These are phyloP conservation scores for Penicillium flavigenum DNA, from an alignment of 495 filamentous ascomycete species.

Conservation along the genomic window DNA sequence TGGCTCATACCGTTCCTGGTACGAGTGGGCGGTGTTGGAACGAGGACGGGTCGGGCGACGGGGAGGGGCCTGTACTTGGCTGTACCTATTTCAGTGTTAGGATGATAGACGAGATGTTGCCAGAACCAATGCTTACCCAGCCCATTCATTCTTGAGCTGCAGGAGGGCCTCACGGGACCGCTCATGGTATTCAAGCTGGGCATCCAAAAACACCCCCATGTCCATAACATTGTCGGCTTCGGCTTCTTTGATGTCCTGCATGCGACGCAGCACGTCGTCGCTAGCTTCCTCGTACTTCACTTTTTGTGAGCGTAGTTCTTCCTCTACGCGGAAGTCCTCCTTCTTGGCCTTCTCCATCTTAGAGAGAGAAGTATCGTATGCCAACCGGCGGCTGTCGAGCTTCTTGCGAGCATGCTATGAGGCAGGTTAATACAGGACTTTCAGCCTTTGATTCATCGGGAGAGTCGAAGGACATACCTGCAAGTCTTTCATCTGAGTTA, in stretches of 20 bases:
- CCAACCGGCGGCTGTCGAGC: slow-evolving; percentile 84
- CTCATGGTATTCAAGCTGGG: slow-evolving; percentile 89
- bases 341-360: slow-evolving; percentile 95
- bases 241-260: slow-evolving; percentile 95
- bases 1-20: slow-evolving; percentile 56
- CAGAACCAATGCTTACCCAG: slow-evolving; percentile 47
- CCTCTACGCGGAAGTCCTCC: slow-evolving; percentile 90
- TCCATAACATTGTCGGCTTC: slow-evolving; percentile 83
- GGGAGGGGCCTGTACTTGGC: slow-evolving; percentile 27
- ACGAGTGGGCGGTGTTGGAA: slow-evolving; percentile 62
- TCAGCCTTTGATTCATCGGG: neutral
- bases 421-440: neutral
- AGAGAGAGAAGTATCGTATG: slow-evolving; percentile 84
- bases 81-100: slow-evolving; percentile 30
- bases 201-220: slow-evolving; percentile 78
- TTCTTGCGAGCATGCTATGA: slow-evolving; percentile 71
- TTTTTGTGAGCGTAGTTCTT: slow-evolving; percentile 87
- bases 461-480: slow-evolving; percentile 55
- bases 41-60: slow-evolving; percentile 53
- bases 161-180: slow-evolving; percentile 75
- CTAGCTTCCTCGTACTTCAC: slow-evolving; percentile 95
- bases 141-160: slow-evolving; percentile 68
- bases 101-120: neutral
- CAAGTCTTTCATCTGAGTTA: slow-evolving; percentile 97
- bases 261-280: slow-evolving; percentile 88